These are phyloP conservation scores for Turnera subulata DNA, from an alignment of 345 rosid species.

Conservation along the genomic window DNA sequence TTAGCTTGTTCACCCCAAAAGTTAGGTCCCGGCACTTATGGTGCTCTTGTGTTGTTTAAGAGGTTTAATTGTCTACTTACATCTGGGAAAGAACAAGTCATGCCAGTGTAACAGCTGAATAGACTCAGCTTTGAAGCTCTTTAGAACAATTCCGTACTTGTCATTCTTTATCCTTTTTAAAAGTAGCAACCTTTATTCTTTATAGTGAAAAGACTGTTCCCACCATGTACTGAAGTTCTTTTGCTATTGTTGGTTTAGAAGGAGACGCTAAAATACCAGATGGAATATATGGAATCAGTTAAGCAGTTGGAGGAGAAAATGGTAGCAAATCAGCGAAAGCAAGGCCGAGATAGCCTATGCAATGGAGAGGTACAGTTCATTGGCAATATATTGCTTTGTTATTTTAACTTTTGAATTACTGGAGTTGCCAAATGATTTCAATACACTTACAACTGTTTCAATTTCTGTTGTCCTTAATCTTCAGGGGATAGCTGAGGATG, in stretches of 20 bases:
- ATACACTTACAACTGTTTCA: not conserved
- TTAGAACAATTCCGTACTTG: not conserved
- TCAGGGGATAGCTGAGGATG: slow-evolving; percentile 22
- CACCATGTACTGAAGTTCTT: not conserved
- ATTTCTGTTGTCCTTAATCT: not conserved
- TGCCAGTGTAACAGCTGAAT: not conserved
- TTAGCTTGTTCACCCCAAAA: not conserved
- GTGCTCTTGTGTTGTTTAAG: not conserved
- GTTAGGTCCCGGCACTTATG: not conserved
- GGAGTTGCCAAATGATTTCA: not conserved
- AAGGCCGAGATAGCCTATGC: slow-evolving; percentile 13
- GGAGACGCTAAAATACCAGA: slow-evolving; percentile 33
- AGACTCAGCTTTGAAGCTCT: slow-evolving; percentile 1
- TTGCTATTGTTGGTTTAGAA: slow-evolving; percentile 19
- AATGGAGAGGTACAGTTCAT: slow-evolving; percentile 17
- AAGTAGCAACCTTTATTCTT: not conserved
- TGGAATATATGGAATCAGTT: slow-evolving; percentile 34
- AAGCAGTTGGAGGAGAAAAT: slow-evolving; percentile 30
- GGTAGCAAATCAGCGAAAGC: slow-evolving; percentile 22
- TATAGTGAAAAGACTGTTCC: not conserved
- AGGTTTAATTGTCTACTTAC: not conserved
- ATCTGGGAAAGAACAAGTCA: not conserved
- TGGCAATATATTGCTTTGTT: not conserved
- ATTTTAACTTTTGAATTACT: not conserved
- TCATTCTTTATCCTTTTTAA: slow-evolving; percentile 1